These are phyloP conservation scores for Aspergillus baeticus DNA, from an alignment of 495 filamentous ascomycete genomes.

Conservation along the genomic window DNA sequence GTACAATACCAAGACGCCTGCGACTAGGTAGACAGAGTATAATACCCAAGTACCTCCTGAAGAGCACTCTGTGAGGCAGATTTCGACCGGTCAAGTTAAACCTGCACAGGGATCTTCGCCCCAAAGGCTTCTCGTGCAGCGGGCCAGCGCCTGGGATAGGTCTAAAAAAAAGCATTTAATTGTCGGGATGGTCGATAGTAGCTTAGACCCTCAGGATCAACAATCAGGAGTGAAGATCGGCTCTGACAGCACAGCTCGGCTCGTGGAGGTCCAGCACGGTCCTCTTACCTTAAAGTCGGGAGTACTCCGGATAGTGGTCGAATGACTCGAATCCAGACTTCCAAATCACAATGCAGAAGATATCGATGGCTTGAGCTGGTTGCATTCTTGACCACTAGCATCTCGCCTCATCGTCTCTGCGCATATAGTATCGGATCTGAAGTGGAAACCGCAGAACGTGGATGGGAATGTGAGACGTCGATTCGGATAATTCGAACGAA, in stretches of 20 bases:
- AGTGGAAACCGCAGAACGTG: not conserved
- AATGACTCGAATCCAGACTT: too few relatives aligned
- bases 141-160: not conserved
- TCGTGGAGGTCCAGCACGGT: not conserved
- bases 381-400: not conserved
- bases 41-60: too few relatives aligned
- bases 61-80: too few relatives aligned
- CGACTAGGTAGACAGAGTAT: too few relatives aligned
- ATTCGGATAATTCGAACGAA: constrained; percentile 1
- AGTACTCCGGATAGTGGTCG: too few relatives aligned
- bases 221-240: not conserved
- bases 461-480: constrained; percentile 13
- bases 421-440: not conserved
- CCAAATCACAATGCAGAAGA: too few relatives aligned
- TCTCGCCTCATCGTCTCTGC: constrained; percentile 9
- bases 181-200: not conserved
- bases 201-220: not conserved
- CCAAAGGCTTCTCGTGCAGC: constrained; percentile 5
- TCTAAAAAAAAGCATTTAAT: not conserved
- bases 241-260: not conserved
- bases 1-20: too few relatives aligned
- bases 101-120: constrained; percentile 3
- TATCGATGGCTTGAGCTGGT: not conserved
- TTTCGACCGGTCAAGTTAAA: not conserved
- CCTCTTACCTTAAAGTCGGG: not conserved